These are phyloP conservation scores for Cercospora berteroae DNA, from an alignment of 2,329 filamentous ascomycete genomes.

Conservation along the genomic window DNA sequence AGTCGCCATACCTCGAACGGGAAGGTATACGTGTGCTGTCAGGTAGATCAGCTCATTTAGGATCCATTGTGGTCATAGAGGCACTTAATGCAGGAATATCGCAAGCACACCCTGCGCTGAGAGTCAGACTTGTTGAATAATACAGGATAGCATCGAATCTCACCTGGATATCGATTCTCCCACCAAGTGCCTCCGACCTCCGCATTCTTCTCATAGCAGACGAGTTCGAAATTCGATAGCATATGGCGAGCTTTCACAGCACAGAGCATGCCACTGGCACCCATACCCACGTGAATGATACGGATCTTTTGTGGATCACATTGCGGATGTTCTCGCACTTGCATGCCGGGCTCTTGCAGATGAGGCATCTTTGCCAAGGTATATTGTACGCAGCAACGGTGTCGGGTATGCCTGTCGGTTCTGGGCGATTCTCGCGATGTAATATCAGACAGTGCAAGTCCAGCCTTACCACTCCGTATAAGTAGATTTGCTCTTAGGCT, in stretches of 20 bases:
- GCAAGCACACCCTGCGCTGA: conserved; percentile 31
- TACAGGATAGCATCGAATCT: neutral
- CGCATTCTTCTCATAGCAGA: conserved; percentile 43
- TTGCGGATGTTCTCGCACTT: conserved; percentile 24
- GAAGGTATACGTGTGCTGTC: conserved; percentile 37
- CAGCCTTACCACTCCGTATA: neutral
- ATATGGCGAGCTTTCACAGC: conserved; percentile 19
- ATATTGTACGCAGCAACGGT: neutral
- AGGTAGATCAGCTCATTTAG: neutral
- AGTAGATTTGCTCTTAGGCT: neutral
- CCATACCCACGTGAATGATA: conserved; percentile 27
- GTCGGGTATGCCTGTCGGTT: neutral
- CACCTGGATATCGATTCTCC: conserved; percentile 23
- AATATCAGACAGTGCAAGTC: too few species aligned
- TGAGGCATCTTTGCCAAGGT: conserved; percentile 18
- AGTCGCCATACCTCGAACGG: conserved; percentile 7
- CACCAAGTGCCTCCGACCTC: conserved; percentile 42
- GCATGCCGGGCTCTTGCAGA: conserved; percentile 17
- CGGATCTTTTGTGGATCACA: conserved; percentile 23
- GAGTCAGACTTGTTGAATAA: neutral
- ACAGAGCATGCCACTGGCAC: conserved; percentile 22
- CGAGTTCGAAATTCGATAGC: conserved; percentile 36
- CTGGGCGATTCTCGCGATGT: neutral
- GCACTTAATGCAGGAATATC: conserved; percentile 34
- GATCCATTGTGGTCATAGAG: neutral